Evolutionary conservation across 257 asterid genomes (phyloP).

Genomic region (Jasminum sambac): DNA sequence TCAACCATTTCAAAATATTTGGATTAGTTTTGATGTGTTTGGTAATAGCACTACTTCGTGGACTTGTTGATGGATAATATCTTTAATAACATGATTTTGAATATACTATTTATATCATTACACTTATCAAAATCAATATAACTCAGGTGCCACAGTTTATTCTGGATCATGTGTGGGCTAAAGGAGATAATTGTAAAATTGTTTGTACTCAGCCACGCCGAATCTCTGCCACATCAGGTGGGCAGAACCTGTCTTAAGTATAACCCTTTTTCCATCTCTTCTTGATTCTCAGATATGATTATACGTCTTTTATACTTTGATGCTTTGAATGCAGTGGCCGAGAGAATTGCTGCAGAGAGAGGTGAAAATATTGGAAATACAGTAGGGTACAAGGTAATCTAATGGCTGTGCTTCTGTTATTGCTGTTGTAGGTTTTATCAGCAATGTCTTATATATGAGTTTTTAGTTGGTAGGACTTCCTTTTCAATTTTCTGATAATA

Average conservation of each 20-base stretch:
- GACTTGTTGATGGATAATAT: background rate
- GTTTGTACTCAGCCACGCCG: conserved; percentile 95
- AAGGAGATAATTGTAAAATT: conserved; percentile 79
- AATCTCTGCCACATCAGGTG: conserved; percentile 94
- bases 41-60: background rate
- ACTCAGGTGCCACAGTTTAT: conserved; percentile 88
- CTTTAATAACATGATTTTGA: background rate
- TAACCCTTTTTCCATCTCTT: conserved; percentile 15
- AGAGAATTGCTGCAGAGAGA: conserved; percentile 92
- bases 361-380: conserved; percentile 85
- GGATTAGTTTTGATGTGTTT: background rate
- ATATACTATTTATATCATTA: conserved; percentile 1
- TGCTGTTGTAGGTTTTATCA: conserved; percentile 5
- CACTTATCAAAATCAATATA: conserved; percentile 11
- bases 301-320: conserved; percentile 19
- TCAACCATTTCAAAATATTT: background rate
- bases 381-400: conserved; percentile 89
- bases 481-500: background rate
- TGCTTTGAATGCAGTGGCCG: conserved; percentile 72
- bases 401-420: conserved; percentile 10
- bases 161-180: conserved; percentile 86
- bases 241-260: conserved; percentile 17
- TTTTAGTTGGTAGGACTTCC: background rate
- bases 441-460: background rate
- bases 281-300: conserved; percentile 18